phyloP scores from a whole-genome alignment of 2,329 filamentous ascomycete genomes.

The Orbilia quercus region DNA sequence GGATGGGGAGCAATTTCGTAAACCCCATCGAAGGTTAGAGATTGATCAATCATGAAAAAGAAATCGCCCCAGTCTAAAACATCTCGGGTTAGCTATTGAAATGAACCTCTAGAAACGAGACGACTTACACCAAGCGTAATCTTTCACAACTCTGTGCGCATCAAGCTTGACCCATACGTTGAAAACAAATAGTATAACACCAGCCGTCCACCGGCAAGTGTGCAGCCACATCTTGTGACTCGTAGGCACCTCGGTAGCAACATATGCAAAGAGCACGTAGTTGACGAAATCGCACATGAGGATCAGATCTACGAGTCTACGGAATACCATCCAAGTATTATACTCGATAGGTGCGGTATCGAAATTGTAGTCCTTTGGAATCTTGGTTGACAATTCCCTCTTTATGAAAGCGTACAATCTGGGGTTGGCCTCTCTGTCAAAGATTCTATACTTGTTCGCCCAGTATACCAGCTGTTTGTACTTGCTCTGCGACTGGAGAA shows the following conservation, averaged over 20 bases:
- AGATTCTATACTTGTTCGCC: conserved; percentile 86
- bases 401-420: conserved; percentile 86
- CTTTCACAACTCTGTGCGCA: conserved; percentile 96
- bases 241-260: conserved; percentile 79
- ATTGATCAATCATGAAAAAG: conserved; percentile 97
- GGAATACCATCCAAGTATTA: conserved; percentile 98
- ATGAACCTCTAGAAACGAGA: background rate
- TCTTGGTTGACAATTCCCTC: conserved; percentile 91
- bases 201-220: conserved; percentile 79
- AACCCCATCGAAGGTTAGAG: conserved; percentile 96
- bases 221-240: conserved; percentile 78
- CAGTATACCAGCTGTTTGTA: conserved; percentile 86
- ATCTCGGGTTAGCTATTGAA: too few relatives aligned
- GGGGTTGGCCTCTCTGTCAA: conserved; percentile 83
- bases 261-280: conserved; percentile 93
- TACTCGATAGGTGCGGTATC: conserved; percentile 95
- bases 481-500: conserved; percentile 89
- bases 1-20: conserved; percentile 99
- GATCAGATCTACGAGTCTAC: conserved; percentile 93
- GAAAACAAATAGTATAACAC: conserved; percentile 84
- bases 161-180: conserved; percentile 99
- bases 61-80: too few relatives aligned
- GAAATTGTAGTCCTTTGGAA: conserved; percentile 88
- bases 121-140: conserved; percentile 84
- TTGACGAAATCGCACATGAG: conserved; percentile 99